Conservation (phyloP, 805 yeast species). For the Pichia manshurica region DNA sequence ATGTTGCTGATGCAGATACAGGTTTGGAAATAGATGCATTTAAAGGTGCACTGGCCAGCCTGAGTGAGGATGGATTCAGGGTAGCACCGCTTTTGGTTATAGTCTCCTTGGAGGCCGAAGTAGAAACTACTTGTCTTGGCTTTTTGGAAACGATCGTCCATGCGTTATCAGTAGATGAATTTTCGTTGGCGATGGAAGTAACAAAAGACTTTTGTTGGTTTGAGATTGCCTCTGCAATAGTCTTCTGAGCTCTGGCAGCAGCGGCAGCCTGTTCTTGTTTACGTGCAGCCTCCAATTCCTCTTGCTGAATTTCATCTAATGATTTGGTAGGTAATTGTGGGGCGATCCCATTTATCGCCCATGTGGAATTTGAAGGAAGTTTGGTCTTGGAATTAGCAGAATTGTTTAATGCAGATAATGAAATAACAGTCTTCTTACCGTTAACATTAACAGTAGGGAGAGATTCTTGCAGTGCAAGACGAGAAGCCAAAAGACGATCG, state of each 20-base stretch:
- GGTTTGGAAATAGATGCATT: slow-evolving; percentile 35
- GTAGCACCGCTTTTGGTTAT: slow-evolving; percentile 10
- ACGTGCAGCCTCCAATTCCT: slow-evolving; percentile 36
- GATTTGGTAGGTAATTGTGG: slow-evolving; percentile 34
- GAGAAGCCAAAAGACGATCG: slow-evolving; percentile 21
- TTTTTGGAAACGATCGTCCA: slow-evolving; percentile 39
- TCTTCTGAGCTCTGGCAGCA: slow-evolving; percentile 15
- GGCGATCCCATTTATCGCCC: slow-evolving; percentile 35
- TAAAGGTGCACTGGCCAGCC: slow-evolving; percentile 31
- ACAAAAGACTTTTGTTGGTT: slow-evolving; percentile 21
- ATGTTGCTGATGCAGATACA: slow-evolving; percentile 32
- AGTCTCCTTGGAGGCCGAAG: not conserved
- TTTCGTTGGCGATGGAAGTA: slow-evolving; percentile 6
- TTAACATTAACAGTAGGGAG: slow-evolving; percentile 3
- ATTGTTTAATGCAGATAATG: slow-evolving; percentile 12
- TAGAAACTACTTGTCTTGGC: slow-evolving; percentile 28
- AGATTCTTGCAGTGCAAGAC: slow-evolving; percentile 18
- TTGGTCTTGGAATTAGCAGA: slow-evolving; percentile 15
- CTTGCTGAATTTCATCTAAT: slow-evolving; percentile 56
- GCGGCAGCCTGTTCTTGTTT: slow-evolving; percentile 21
- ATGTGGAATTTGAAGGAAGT: slow-evolving; percentile 39
- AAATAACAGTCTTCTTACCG: slow-evolving; percentile 8
- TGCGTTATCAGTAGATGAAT: slow-evolving; percentile 15
- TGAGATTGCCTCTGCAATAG: slow-evolving; percentile 23
- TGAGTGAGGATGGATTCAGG: slow-evolving; percentile 31